These are phyloP conservation scores for Diaporthe eres DNA, from an alignment of 2,329 filamentous ascomycete species.

Conservation along the genomic window DNA sequence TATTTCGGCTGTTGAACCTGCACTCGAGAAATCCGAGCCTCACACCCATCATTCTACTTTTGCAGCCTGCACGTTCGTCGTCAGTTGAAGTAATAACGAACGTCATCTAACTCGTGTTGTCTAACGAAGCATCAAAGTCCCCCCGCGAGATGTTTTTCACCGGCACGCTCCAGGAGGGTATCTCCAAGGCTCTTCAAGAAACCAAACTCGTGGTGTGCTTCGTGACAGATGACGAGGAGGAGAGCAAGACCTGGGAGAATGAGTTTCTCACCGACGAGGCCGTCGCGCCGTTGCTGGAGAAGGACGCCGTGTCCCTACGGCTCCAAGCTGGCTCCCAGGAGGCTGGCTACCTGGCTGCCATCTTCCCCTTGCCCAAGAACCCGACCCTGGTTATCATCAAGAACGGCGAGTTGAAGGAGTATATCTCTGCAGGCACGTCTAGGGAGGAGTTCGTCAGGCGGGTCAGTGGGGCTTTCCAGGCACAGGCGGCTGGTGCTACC, in stretches of 20 bases:
- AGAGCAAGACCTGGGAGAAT: slow-evolving; percentile 80
- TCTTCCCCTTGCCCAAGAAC: slow-evolving; percentile 84
- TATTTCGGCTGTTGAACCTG: not conserved
- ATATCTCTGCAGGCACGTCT: slow-evolving; percentile 74
- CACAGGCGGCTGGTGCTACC: slow-evolving; percentile 22
- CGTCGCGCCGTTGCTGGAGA: slow-evolving; percentile 67
- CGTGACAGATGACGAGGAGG: slow-evolving; percentile 81
- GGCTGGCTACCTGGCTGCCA: slow-evolving; percentile 83
- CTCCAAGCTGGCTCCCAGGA: slow-evolving; percentile 82
- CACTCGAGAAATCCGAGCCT: not conserved
- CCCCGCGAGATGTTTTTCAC: slow-evolving; percentile 80
- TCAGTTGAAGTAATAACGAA: not conserved
- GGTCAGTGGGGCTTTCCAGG: slow-evolving; percentile 59
- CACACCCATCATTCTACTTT: not conserved
- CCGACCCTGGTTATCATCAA: slow-evolving; percentile 86
- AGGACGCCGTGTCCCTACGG: slow-evolving; percentile 78
- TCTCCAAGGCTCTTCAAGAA: slow-evolving; percentile 80
- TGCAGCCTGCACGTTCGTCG: not conserved
- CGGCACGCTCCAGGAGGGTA: slow-evolving; percentile 85
- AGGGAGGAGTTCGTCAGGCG: slow-evolving; percentile 77
- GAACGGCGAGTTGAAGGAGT: slow-evolving; percentile 83
- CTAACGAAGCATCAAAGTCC: not conserved
- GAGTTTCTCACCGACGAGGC: slow-evolving; percentile 73
- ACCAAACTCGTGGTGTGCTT: slow-evolving; percentile 88
- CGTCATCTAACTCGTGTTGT: not conserved